These are phyloP conservation scores for Dioscorea dumetorum DNA, from an alignment of 106 monocot genomes.

Conservation along the genomic window DNA sequence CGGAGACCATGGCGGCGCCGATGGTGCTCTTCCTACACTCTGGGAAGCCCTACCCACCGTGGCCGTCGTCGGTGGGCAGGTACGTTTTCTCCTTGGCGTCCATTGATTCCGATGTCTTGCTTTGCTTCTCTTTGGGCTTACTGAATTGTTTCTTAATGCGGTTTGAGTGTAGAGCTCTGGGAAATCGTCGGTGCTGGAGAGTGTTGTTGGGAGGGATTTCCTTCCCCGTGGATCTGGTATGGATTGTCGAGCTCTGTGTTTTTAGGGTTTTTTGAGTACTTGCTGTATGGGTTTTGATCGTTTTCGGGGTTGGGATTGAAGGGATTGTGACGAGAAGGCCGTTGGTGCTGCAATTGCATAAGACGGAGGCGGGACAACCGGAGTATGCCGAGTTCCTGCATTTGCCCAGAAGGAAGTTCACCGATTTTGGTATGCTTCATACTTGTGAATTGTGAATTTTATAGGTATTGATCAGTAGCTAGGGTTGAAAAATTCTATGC, in stretches of 20 bases:
- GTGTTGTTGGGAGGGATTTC: slow-evolving; percentile 75
- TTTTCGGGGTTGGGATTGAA: slow-evolving; percentile 9
- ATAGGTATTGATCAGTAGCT: too few relatives aligned
- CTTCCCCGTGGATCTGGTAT: slow-evolving; percentile 77
- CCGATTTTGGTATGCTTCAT: slow-evolving; percentile 48
- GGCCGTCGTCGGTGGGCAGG: slow-evolving; percentile 68
- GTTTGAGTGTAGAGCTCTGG: slow-evolving; percentile 53
- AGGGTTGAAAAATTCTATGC: too few relatives aligned
- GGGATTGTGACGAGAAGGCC: slow-evolving; percentile 98
- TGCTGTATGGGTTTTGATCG: background rate
- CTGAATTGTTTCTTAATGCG: background rate
- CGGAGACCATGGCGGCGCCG: slow-evolving; percentile 51
- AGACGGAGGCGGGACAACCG: slow-evolving; percentile 46
- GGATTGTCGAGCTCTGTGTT: background rate
- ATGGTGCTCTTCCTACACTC: slow-evolving; percentile 43
- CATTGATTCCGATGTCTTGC: background rate
- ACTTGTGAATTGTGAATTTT: too few relatives aligned
- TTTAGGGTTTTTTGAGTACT: background rate
- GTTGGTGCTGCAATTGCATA: slow-evolving; percentile 87
- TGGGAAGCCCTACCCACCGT: slow-evolving; percentile 67
- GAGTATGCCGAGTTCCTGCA: slow-evolving; percentile 83
- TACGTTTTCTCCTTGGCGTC: background rate
- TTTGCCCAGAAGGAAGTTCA: slow-evolving; percentile 51
- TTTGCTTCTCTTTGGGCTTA: background rate
- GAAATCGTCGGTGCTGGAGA: slow-evolving; percentile 82